These are phyloP conservation scores for Pisolithus marmoratus DNA, from an alignment of 768 basidiomycete species.

Conservation along the genomic window DNA sequence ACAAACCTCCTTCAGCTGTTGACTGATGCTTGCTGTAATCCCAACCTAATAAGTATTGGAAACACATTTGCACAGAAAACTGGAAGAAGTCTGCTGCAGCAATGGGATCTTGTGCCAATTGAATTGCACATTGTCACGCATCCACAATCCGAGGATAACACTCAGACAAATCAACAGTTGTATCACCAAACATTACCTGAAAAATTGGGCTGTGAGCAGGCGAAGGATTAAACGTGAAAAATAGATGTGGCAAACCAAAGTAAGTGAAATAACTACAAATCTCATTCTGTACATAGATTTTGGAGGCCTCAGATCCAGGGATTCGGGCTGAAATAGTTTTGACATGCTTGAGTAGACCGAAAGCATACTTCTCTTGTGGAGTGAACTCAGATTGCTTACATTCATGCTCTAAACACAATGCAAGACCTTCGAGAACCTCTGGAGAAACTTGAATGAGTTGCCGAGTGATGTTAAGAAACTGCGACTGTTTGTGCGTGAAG, in stretches of 20 bases:
- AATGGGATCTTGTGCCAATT: conserved; percentile 29
- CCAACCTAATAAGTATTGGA: conserved; percentile 15
- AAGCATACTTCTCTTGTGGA: conserved; percentile 2
- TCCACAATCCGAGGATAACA: conserved; percentile 16
- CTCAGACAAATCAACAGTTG: background rate
- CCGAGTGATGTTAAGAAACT: background rate
- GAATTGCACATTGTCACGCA: conserved; percentile 12
- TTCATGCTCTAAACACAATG: too few relatives aligned
- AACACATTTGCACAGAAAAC: conserved; percentile 8
- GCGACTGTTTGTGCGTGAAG: too few relatives aligned
- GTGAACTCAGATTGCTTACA: too few relatives aligned
- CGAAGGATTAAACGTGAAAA: conserved; percentile 22
- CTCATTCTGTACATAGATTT: conserved; percentile 16
- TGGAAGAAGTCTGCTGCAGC: conserved; percentile 31
- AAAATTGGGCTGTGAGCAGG: conserved; percentile 22
- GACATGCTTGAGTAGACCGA: conserved; percentile 20
- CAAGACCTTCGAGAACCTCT: too few relatives aligned
- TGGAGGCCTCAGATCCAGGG: conserved; percentile 28
- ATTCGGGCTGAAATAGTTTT: conserved; percentile 25
- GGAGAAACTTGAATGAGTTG: too few relatives aligned
- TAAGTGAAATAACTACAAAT: conserved; percentile 23
- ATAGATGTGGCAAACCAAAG: conserved; percentile 26
- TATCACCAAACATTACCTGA: conserved; percentile 25
- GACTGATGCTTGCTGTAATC: background rate
- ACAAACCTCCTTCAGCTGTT: conserved; percentile 25